Conservation (phyloP, 78 protist species). For the Dictyostelium discoideum region DNA sequence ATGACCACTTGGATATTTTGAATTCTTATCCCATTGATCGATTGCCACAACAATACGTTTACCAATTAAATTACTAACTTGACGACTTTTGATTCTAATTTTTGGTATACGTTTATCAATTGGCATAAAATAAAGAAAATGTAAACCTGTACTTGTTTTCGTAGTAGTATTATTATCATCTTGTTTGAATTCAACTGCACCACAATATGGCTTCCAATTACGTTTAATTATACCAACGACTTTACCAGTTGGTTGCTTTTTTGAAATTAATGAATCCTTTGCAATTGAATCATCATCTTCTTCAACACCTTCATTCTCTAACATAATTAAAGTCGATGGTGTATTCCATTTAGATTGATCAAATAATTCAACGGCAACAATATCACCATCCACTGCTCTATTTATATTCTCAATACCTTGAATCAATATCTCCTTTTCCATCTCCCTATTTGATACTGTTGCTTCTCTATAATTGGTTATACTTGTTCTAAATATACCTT, state of each 20-base stretch:
- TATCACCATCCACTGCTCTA: conserved; percentile 85
- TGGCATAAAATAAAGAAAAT: conserved; percentile 62
- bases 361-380: conserved; percentile 76
- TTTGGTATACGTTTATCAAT: conserved; percentile 80
- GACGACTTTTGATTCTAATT: conserved; percentile 75
- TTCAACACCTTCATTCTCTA: conserved; percentile 59
- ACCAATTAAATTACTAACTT: conserved; percentile 45
- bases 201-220: conserved; percentile 88
- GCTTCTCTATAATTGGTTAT: conserved; percentile 61
- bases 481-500: conserved; percentile 73
- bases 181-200: conserved; percentile 58
- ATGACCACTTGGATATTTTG: conserved; percentile 87
- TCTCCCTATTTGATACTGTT: conserved; percentile 10
- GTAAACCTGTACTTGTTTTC: not conserved
- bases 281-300: conserved; percentile 67
- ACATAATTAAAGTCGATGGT: conserved; percentile 51
- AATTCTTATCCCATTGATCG: conserved; percentile 84
- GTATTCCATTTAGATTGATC: conserved; percentile 45
- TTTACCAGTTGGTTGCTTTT: conserved; percentile 42
- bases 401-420: conserved; percentile 76
- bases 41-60: conserved; percentile 84
- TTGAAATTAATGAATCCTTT: not conserved
- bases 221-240: conserved; percentile 87
- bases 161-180: not conserved
- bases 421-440: conserved; percentile 71